A percentile compares a stretch with the other conserved stretches of the same genome.
These are phyloP conservation scores for Hypoxylon sp. DNA, from an alignment of 2,329 filamentous ascomycete species.

Conservation along the genomic window DNA sequence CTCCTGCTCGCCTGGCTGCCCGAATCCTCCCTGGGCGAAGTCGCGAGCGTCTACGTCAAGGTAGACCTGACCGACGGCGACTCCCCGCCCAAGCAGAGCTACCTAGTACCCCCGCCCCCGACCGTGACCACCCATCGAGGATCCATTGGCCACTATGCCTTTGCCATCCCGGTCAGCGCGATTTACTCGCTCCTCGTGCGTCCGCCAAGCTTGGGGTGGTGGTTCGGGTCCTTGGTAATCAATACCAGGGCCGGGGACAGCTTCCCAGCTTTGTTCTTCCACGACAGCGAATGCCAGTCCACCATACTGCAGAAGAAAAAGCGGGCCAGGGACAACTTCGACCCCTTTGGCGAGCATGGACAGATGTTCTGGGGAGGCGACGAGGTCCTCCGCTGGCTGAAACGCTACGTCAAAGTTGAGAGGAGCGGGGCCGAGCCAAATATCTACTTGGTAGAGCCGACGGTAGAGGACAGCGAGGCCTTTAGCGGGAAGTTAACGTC, in stretches of 20 bases:
- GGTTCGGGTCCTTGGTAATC: conserved; percentile 95
- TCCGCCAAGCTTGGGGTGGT: conserved; percentile 95
- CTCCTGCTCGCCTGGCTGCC: conserved; percentile 94
- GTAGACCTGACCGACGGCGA: conserved; percentile 88
- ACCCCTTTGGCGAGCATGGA: conserved; percentile 86
- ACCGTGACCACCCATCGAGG: conserved; percentile 81
- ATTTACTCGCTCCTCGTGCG: conserved; percentile 92
- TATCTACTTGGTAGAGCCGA: conserved; percentile 90
- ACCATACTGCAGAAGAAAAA: conserved; percentile 95
- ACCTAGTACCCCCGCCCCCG: conserved; percentile 91
- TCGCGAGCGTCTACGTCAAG: conserved; percentile 91
- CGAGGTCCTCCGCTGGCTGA: conserved; percentile 91
- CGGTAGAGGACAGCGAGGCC: conserved; percentile 81
- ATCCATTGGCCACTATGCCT: conserved; percentile 83
- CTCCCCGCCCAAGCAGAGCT: conserved; percentile 84
- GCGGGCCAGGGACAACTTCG: conserved; percentile 83
- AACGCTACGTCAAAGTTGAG: conserved; percentile 84
- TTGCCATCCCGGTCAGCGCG: conserved; percentile 88
- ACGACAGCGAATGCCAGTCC: conserved; percentile 95
- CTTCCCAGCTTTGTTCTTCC: conserved; percentile 96
- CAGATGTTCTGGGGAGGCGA: conserved; percentile 98
- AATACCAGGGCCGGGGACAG: conserved; percentile 92
- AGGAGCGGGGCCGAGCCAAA: conserved; percentile 87
- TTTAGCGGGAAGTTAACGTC: conserved; percentile 76
- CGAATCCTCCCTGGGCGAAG: conserved; percentile 86